phyloP scores from a whole-genome alignment of 2,329 filamentous ascomycete genomes.

The Apiospora koreana region DNA sequence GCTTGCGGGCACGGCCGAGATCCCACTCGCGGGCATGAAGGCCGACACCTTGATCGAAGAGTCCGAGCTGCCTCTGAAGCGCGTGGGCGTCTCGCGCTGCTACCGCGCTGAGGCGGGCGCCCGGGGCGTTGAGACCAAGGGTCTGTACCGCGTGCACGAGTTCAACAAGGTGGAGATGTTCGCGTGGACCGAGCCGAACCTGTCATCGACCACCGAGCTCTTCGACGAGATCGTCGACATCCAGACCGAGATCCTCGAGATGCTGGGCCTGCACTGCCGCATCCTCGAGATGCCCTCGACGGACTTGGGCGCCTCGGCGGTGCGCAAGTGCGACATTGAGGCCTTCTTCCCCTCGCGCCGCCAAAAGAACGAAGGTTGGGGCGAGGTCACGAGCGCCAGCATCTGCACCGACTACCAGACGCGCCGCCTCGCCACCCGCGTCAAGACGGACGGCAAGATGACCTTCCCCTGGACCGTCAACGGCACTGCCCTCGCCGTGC shows the following conservation, averaged over 20 bases:
- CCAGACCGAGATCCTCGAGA: conserved; percentile 79
- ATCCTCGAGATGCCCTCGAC: conserved; percentile 88
- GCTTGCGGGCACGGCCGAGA: conserved; percentile 89
- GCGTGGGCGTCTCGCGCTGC: conserved; percentile 85
- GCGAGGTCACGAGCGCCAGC: conserved; percentile 87
- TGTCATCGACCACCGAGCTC: conserved; percentile 50
- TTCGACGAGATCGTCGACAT: conserved; percentile 87
- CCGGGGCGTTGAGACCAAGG: conserved; percentile 86
- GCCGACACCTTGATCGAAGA: conserved; percentile 70
- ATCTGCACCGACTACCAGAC: conserved; percentile 96
- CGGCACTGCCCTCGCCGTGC: conserved; percentile 89
- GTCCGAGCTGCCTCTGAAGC: conserved; percentile 70
- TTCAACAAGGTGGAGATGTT: conserved; percentile 99
- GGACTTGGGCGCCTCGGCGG: conserved; percentile 87
- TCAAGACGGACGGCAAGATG: conserved; percentile 59
- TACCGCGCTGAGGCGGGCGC: conserved; percentile 95
- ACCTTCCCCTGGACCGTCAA: conserved; percentile 89
- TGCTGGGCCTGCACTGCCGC: conserved; percentile 80
- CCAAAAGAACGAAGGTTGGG: conserved; percentile 72
- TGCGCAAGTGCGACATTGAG: conserved; percentile 89
- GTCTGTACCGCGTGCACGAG: conserved; percentile 94
- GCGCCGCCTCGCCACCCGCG: conserved; percentile 75
- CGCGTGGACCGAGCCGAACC: conserved; percentile 74
- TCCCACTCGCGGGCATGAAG: conserved; percentile 89
- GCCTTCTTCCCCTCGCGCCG: conserved; percentile 77